Percentiles rank a stretch among this genome's conserved stretches.
Evolutionary conservation across 192 early-diverging fungal species (phyloP).

Genomic region (Coemansia sp.): DNA sequence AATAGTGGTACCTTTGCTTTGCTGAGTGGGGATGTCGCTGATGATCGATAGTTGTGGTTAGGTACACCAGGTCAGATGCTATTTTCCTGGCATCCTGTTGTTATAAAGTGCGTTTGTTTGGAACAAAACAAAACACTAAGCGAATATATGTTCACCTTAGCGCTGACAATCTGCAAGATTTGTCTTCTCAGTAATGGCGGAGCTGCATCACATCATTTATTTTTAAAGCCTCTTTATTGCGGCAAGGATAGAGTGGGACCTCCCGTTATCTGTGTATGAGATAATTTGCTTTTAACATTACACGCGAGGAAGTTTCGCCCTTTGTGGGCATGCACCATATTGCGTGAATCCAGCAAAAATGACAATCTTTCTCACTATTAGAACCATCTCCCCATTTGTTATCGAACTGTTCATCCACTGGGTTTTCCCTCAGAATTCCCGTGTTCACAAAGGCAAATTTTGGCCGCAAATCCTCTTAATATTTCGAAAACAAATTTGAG

Average conservation of each 20-base stretch:
- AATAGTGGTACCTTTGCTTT: neutral
- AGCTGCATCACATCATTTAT: neutral
- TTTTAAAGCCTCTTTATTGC: neutral
- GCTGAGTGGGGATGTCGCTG: neutral
- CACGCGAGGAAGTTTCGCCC: neutral
- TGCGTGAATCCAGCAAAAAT: slow-evolving; percentile 8
- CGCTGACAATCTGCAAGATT: neutral
- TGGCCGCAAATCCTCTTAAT: neutral
- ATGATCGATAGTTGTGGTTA: neutral
- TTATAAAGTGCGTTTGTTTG: neutral
- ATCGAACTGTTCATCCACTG: neutral
- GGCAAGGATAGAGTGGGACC: neutral
- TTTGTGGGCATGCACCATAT: slow-evolving; percentile 2
- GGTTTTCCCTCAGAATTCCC: neutral
- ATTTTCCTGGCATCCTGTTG: neutral
- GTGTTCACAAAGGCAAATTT: neutral
- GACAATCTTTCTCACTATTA: neutral
- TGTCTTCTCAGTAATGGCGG: neutral
- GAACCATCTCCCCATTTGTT: neutral
- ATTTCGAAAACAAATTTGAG: neutral
- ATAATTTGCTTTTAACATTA: neutral
- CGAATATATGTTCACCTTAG: neutral
- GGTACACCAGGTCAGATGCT: neutral
- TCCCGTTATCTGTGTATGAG: neutral
- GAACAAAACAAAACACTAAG: neutral